A percentile compares a stretch with the other conserved stretches of the same genome.
phyloP scores from a whole-genome alignment of 2,329 filamentous ascomycete genomes.

The Stagonosporopsis vannaccii region DNA sequence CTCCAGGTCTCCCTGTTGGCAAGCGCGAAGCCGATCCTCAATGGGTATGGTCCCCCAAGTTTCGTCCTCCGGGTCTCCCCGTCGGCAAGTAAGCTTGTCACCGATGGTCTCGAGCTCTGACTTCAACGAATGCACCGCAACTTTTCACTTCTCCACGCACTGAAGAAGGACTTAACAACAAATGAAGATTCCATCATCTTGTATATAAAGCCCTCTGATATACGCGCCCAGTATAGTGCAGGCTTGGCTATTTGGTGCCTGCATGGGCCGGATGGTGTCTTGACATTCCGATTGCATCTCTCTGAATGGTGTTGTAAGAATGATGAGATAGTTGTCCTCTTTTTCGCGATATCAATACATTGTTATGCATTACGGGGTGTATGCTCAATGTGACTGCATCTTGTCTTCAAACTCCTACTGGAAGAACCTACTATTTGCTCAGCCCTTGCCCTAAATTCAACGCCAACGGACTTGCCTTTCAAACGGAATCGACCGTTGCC shows the following conservation, averaged over 20 bases:
- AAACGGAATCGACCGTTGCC: neutral
- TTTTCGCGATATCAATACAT: slow-evolving; percentile 10
- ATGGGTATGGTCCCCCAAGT: slow-evolving; percentile 1
- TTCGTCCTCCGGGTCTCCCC: slow-evolving; percentile 23
- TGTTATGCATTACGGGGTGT: neutral
- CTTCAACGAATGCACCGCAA: slow-evolving; percentile 3
- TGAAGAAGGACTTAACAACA: neutral
- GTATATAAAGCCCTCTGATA: slow-evolving; percentile 9
- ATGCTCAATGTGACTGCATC: neutral
- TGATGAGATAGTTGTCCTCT: slow-evolving; percentile 7
- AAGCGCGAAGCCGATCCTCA: slow-evolving; percentile 20
- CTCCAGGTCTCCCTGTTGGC: slow-evolving; percentile 10
- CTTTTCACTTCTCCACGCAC: slow-evolving; percentile 6
- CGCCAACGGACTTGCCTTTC: slow-evolving; percentile 2
- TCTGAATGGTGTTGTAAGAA: slow-evolving; percentile 3
- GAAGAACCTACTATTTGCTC: neutral
- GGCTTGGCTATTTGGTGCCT: neutral
- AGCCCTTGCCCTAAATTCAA: slow-evolving; percentile 1
- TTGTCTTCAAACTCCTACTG: neutral
- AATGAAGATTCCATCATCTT: slow-evolving; percentile 1
- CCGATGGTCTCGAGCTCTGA: neutral
- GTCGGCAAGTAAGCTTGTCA: slow-evolving; percentile 25
- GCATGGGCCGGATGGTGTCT: slow-evolving; percentile 13
- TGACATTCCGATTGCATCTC: neutral
- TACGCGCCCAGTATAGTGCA: neutral